A percentile compares a stretch with the other conserved stretches of the same genome.
phyloP scores from a whole-genome alignment of 2,329 filamentous ascomycete genomes.

The Fusarium sambucinum region DNA sequence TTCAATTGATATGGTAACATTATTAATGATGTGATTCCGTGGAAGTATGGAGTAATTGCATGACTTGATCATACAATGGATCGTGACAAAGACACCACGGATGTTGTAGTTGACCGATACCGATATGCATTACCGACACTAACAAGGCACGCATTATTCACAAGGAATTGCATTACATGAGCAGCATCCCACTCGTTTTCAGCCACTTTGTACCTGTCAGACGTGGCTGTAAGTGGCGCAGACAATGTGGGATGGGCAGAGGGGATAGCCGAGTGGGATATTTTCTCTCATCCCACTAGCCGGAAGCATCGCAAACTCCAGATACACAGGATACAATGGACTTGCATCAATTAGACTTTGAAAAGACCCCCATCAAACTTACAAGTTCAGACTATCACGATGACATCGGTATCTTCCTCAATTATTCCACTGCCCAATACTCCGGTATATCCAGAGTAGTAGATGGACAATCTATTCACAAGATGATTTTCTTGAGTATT shows the following conservation, averaged over 20 bases:
- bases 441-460: no score
- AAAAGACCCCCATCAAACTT: no score
- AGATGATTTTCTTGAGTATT: no score
- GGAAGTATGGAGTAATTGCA: neutral
- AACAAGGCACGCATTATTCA: neutral
- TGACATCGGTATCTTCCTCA: no score
- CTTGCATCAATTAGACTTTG: no score
- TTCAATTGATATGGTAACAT: neutral
- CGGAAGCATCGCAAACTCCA: no score
- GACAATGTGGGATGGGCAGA: neutral
- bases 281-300: no score
- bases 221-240: neutral
- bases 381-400: no score
- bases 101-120: neutral
- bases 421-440: no score
- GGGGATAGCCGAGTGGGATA: constrained; percentile 38
- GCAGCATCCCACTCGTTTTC: neutral
- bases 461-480: no score
- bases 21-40: neutral
- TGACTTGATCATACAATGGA: constrained; percentile 3
- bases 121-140: neutral
- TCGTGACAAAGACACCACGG: neutral
- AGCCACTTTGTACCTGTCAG: neutral
- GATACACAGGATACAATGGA: no score
- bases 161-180: neutral